Conservation (phyloP, 805 yeast genomes). For the Hanseniaspora pseudoguilliermondii region DNA sequence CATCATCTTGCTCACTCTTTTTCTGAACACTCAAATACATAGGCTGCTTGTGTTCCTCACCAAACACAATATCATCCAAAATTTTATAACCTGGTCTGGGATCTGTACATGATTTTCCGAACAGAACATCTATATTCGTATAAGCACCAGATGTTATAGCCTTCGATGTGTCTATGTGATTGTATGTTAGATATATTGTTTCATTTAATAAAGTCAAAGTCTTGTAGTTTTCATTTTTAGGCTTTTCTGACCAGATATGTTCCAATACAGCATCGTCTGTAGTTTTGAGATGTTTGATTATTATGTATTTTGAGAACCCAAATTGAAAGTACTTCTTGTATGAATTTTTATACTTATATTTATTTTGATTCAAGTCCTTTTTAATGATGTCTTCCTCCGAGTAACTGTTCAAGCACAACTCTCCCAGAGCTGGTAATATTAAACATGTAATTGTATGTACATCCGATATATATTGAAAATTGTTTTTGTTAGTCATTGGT, state of each 20-base stretch:
- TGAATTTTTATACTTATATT: constrained; percentile 3
- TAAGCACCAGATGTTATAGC: constrained; percentile 19
- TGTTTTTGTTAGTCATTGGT: background rate
- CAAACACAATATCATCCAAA: constrained; percentile 21
- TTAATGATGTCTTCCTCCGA: background rate
- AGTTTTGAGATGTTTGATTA: background rate
- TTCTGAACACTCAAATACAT: constrained; percentile 20
- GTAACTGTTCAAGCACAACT: constrained; percentile 4
- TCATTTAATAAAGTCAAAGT: background rate
- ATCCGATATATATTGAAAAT: background rate
- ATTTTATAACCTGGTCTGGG: constrained; percentile 61
- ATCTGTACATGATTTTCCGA: constrained; percentile 60
- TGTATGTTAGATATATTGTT: background rate
- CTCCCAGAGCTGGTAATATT: constrained; percentile 1
- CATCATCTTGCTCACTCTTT: constrained; percentile 4
- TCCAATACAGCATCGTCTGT: constrained; percentile 2
- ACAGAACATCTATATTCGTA: constrained; percentile 53
- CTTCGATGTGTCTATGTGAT: background rate
- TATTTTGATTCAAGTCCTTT: constrained; percentile 4
- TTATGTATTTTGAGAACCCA: background rate
- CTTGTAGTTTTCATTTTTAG: background rate
- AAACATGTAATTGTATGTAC: constrained; percentile 2
- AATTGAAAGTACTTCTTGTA: constrained; percentile 7
- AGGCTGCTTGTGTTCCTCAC: constrained; percentile 15
- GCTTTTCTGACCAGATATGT: background rate